Evolutionary conservation across 2,329 filamentous ascomycete genomes (phyloP), one percentile per base, ranked within the genome.

Genomic region (Botrytis fabae): DNA sequence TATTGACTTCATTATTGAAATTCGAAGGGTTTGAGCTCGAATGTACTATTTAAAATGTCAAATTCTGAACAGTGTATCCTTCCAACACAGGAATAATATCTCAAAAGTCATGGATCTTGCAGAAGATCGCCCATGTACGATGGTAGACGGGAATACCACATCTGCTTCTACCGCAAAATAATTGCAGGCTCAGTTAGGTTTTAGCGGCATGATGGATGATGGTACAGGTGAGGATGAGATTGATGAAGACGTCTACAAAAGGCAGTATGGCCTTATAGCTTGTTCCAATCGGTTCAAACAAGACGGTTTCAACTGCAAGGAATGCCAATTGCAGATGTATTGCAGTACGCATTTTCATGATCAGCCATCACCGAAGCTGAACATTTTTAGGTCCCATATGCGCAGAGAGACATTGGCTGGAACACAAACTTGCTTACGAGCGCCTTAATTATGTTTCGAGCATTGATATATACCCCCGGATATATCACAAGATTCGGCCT

Each of bases 191-290:
- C 91, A 92, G 78, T 85, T 98, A 25, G 92, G 95, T 64, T 86
- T 87, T 64, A 86, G 85, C 73, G 90, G 94, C 2, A 85, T 89
- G 9, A 93, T 97, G 78, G 94, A 98, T 80, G 95, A 98, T 79
- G 95, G 98, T 80, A 92, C 92, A 0, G 90, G 92, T 18, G 98
- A 96, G 96, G 94, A 92, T 28, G 92, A 90, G 78, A 89, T 89
- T 65, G 95, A 98, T 79, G 88, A 89, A 28, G 85, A 89, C 76
- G 75, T 79, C 42, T 22, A 12, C 25, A 25, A 38, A 38, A 25
- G 20, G 22, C 28, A 32, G 4, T 68, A 35, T 32, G 5, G 65
- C 9, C 38, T 42, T 20, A 32, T 10, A 25, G 25, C 10, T 2
- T 42, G 65, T n/a, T 16, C 35, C 2, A n/a, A 20, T 16, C 48